These are phyloP conservation scores for Triadica sebifera DNA, from an alignment of 345 rosid species.

Conservation along the genomic window DNA sequence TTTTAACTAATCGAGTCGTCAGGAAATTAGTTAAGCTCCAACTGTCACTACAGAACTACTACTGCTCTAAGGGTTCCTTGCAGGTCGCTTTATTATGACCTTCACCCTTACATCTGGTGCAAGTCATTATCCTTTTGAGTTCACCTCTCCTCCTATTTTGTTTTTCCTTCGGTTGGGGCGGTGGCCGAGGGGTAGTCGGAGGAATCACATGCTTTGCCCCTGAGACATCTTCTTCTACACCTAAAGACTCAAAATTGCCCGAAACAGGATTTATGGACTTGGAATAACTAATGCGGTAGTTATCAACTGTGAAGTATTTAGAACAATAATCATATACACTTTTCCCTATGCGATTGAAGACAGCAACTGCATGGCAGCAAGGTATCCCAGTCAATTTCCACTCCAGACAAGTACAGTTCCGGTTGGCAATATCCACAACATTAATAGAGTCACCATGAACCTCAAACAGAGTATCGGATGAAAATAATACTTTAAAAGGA, in stretches of 20 bases:
- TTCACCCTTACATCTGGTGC: conserved; percentile 72
- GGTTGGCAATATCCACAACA: conserved; percentile 63
- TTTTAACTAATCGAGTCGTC: neutral
- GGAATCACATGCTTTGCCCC: conserved; percentile 52
- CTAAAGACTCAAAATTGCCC: conserved; percentile 13
- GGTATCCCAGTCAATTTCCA: conserved; percentile 77
- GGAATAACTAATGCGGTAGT: conserved; percentile 52
- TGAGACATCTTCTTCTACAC: conserved; percentile 33
- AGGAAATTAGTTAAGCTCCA: neutral
- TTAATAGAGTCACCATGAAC: conserved; percentile 69
- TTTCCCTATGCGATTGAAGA: conserved; percentile 49
- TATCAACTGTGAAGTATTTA: conserved; percentile 50
- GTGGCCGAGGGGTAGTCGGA: conserved; percentile 43
- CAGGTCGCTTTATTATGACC: conserved; percentile 86
- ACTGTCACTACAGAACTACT: neutral
- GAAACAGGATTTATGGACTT: conserved; percentile 46
- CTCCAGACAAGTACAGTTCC: conserved; percentile 64
- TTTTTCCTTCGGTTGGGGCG: conserved; percentile 47
- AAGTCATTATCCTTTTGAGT: conserved; percentile 50
- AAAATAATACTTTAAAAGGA: conserved; percentile 60
- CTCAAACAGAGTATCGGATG: conserved; percentile 80
- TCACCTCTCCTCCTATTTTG: conserved; percentile 41
- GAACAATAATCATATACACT: conserved; percentile 66
- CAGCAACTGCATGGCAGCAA: conserved; percentile 82
- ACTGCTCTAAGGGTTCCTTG: conserved; percentile 50